phyloP scores from a whole-genome alignment of 148 eudicot species.

The Camellia lanceoleosa region DNA sequence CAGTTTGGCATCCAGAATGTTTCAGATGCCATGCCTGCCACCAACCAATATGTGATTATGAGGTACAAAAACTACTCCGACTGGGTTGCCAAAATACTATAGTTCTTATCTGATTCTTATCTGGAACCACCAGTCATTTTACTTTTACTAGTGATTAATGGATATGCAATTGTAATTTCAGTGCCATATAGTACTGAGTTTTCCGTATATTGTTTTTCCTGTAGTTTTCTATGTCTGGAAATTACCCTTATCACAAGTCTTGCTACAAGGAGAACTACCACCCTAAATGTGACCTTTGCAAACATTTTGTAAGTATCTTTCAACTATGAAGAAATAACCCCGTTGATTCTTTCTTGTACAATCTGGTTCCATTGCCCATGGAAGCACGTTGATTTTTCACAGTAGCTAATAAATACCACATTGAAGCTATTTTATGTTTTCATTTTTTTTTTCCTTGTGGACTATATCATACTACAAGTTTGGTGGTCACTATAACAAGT shows the following conservation, averaged over 20 bases:
- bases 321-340: neutral
- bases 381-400: neutral
- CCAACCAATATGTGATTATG: constrained; percentile 70
- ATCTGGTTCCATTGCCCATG: neutral
- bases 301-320: constrained; percentile 63
- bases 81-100: constrained; percentile 5
- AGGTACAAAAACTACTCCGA: constrained; percentile 34
- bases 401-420: neutral
- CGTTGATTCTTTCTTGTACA: constrained; percentile 7
- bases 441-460: neutral
- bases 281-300: constrained; percentile 83
- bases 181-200: neutral
- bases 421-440: neutral
- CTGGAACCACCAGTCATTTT: neutral
- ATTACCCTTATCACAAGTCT: constrained; percentile 67
- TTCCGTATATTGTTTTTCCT: constrained; percentile 15
- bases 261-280: constrained; percentile 87
- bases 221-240: constrained; percentile 76
- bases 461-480: neutral
- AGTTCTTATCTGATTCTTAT: neutral
- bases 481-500: neutral
- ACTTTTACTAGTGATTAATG: neutral
- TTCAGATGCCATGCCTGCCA: constrained; percentile 72
- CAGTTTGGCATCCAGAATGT: constrained; percentile 89
- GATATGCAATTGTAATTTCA: neutral